Evolutionary conservation across 1,284 basidiomycete species (phyloP).

Genomic region (Malassezia japonica): DNA sequence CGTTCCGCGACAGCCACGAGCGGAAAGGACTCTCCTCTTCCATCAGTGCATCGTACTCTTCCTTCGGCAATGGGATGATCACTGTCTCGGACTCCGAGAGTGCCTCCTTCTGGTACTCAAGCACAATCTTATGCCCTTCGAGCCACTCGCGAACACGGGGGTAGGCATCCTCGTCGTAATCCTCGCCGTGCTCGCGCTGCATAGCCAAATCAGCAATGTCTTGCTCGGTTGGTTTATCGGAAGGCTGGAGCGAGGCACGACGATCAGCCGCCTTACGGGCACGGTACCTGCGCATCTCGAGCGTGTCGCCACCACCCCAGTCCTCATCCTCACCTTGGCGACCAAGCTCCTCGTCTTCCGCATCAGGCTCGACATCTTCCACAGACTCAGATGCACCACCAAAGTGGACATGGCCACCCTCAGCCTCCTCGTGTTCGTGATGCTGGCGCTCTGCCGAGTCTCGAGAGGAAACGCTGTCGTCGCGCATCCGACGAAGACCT

Average conservation of each 20-base stretch:
- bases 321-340: slow-evolving; percentile 16
- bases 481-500: not conserved
- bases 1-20: not conserved
- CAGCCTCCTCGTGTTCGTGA: not conserved
- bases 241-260: not conserved
- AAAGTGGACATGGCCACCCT: not conserved
- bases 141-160: slow-evolving; percentile 38
- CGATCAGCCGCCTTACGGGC: slow-evolving; percentile 15
- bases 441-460: too few species aligned
- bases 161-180: slow-evolving; percentile 20
- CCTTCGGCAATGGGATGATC: slow-evolving; percentile 31
- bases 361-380: not conserved
- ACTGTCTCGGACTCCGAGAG: slow-evolving; percentile 32
- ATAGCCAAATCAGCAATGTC: slow-evolving; percentile 6
- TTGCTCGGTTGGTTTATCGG: slow-evolving; percentile 9
- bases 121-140: slow-evolving; percentile 38
- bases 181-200: not conserved
- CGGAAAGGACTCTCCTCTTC: slow-evolving; percentile 21
- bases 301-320: slow-evolving; percentile 42
- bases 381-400: too few species aligned
- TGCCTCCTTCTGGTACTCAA: slow-evolving; percentile 34
- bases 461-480: not conserved
- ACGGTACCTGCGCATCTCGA: slow-evolving; percentile 29
- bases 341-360: not conserved
- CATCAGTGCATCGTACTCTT: slow-evolving; percentile 24